Base-by-base conservation (phyloP, 1,284 basidiomycete genomes). In the Leccinum fallax region DNA sequence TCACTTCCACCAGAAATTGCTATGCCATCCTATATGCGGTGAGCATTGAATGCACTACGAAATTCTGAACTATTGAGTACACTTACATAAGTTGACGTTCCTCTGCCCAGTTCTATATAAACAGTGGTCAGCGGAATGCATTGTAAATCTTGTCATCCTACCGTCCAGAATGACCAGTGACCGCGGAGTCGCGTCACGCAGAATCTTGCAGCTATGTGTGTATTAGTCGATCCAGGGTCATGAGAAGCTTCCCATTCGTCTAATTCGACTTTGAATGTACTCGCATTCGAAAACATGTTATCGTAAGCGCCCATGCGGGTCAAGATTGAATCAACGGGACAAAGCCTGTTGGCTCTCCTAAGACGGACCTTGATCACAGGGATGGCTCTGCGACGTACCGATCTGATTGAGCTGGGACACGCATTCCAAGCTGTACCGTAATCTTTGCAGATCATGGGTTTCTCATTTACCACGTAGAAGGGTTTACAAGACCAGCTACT, bases 261-360 rank as follows among this genome's bases (percentile, higher is more conserved):
- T 58, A 98, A 81, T 73, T 98, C 96, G 19, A 98, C 95, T 75
- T 97, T 95, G 85, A 97, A 98, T 0, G 95, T 97, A 77, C 94
- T 95, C 0, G 95, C 87, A 67, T 93, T 92, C 2, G 94, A 92
- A 74, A 97, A 97, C 92, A 98, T 97, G 71, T 95, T 95, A 72
- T 98, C 95, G 74, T 97, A 96, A 2, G 97, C 97, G 19, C 97
- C 97, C 97, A 99, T 99, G 30, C 97, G 89, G 7, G 97, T 98
- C 63, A 97, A 86, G 69, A 99, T 98, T 26, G 92, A 83, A 74
- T 99, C 97, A 2, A 98, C 88, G 0, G 97, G 95, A 65, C 90
- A 90, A 55, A 99, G 75, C 38, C 91, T 94, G 61, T 43, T 53
- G 19, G 1, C 40, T 40, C 34, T 10, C 40, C 30, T 58, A 19